phyloP scores from a whole-genome alignment of 2,329 filamentous ascomycete species.

The Rugonectria rugulosa region DNA sequence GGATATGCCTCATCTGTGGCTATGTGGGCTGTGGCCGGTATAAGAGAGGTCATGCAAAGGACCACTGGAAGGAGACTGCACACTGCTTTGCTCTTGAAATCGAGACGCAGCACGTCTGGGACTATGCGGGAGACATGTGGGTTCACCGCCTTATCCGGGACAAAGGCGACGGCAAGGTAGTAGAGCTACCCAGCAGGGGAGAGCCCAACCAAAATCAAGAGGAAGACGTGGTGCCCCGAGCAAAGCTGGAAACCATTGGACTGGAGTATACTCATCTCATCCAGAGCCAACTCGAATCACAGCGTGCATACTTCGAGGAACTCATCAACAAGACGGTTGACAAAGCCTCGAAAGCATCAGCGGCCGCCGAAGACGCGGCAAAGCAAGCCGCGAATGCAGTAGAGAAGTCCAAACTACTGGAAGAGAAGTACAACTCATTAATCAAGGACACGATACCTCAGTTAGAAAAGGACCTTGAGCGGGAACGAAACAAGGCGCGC shows the following conservation, averaged over 20 bases:
- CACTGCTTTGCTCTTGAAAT: constrained; percentile 95
- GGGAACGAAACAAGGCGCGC: constrained; percentile 71
- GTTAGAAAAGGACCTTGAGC: constrained; percentile 76
- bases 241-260: constrained; percentile 78
- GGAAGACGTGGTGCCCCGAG: constrained; percentile 74
- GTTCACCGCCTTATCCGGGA: constrained; percentile 95
- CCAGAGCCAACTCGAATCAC: constrained; percentile 90
- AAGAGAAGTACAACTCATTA: constrained; percentile 55
- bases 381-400: constrained; percentile 57
- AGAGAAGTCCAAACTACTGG: constrained; percentile 60
- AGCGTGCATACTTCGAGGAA: constrained; percentile 93
- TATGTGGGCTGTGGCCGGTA: constrained; percentile 94
- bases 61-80: constrained; percentile 87
- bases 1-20: constrained; percentile 95
- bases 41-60: constrained; percentile 90
- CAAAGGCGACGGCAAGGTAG: constrained; percentile 90
- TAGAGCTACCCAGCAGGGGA: constrained; percentile 78
- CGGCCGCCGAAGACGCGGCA: constrained; percentile 69
- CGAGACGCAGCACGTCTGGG: constrained; percentile 95
- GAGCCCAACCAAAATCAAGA: constrained; percentile 43
- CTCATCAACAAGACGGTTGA: constrained; percentile 87
- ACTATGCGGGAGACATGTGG: constrained; percentile 94
- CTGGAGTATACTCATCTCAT: constrained; percentile 95
- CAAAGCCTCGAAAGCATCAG: constrained; percentile 80
- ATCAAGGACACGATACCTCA: constrained; percentile 64